phyloP scores from a whole-genome alignment of 805 yeast genomes.

The Yarrowia sp. region DNA sequence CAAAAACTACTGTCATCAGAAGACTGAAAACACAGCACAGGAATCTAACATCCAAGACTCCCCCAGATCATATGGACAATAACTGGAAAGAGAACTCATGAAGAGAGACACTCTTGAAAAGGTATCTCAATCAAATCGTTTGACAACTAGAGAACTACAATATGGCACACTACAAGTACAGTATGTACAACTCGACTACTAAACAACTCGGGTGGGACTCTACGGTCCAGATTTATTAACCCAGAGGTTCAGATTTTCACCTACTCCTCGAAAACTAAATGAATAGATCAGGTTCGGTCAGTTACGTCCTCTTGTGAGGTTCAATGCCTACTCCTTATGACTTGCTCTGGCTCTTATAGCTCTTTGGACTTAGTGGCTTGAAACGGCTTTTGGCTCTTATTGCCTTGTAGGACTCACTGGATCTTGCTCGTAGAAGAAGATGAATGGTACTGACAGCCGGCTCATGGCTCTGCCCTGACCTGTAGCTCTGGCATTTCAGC shows the following conservation, averaged over 20 bases:
- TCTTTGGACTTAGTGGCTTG: background rate
- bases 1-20: too few relatives aligned
- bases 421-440: background rate
- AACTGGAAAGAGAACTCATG: too few relatives aligned
- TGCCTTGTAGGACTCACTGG: conserved; percentile 2
- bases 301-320: background rate
- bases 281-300: background rate
- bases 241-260: background rate
- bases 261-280: background rate
- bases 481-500: too few relatives aligned
- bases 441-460: background rate
- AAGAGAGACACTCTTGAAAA: too few relatives aligned
- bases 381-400: background rate
- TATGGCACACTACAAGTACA: background rate
- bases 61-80: too few relatives aligned
- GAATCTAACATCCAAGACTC: too few relatives aligned
- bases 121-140: too few relatives aligned
- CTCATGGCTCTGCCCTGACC: background rate
- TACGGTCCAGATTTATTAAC: background rate
- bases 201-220: background rate
- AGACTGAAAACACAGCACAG: too few relatives aligned
- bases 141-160: background rate
- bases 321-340: background rate
- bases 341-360: background rate
- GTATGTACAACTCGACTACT: too few relatives aligned